Percentiles rank a stretch among this genome's conserved stretches.
Evolutionary conservation across 768 basidiomycete species (phyloP).

Genomic region (Lactarius quietus): DNA sequence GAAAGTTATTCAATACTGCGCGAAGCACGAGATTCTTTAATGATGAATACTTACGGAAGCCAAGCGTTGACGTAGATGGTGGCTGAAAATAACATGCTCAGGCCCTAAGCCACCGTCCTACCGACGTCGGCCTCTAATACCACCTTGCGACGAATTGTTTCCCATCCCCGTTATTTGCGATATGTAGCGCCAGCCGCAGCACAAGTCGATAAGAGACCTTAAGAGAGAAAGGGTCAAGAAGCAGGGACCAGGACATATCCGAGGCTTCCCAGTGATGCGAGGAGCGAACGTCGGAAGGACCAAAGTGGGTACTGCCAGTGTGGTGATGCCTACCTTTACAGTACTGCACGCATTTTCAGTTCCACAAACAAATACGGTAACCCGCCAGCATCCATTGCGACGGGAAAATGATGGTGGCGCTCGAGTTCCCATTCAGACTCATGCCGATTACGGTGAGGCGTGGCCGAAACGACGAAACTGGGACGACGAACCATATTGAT

Average conservation of each 20-base stretch:
- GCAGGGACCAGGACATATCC: background rate
- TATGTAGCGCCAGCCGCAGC: background rate
- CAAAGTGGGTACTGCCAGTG: background rate
- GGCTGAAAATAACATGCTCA: background rate
- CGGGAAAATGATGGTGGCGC: slow-evolving; percentile 4
- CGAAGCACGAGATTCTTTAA: background rate
- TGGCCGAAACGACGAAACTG: background rate
- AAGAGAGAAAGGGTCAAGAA: background rate
- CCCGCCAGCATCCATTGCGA: background rate
- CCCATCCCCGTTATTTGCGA: background rate
- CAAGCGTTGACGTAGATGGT: background rate
- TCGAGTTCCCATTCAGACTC: background rate
- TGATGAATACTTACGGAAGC: background rate
- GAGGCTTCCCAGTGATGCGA: background rate
- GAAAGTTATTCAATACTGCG: background rate
- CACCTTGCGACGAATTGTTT: background rate
- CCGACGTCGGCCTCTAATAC: background rate
- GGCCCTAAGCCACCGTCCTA: background rate
- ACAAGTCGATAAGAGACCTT: background rate
- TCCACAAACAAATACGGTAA: background rate
- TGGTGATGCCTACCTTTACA: background rate
- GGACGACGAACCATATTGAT: background rate
- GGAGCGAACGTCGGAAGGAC: slow-evolving; percentile 2
- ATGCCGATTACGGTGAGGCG: slow-evolving; percentile 12
- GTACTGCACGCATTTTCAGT: background rate